Evolutionary conservation across 83 land plant species (phyloP).

Genomic region (Larix sibirica): DNA sequence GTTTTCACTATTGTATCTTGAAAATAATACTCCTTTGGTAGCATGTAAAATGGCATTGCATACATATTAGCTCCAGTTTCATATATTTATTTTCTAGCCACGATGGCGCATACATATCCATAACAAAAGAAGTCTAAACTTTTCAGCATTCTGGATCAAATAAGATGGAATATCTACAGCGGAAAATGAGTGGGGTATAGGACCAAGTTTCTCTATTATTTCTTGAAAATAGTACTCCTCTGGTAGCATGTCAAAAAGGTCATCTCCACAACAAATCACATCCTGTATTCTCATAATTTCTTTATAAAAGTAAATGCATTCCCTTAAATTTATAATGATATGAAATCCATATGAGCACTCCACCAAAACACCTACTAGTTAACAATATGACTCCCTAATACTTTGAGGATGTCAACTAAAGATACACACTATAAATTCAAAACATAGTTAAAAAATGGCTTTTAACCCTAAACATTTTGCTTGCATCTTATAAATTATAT

Average conservation of each 20-base stretch:
- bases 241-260: conserved; percentile 78
- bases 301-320: too few relatives aligned
- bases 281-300: conserved; percentile 37
- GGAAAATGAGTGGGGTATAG: conserved; percentile 53
- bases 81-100: too few relatives aligned
- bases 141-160: conserved; percentile 36
- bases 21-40: conserved; percentile 74
- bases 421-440: too few relatives aligned
- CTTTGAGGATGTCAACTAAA: too few relatives aligned
- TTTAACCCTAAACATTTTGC: too few relatives aligned
- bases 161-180: conserved; percentile 64
- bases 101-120: conserved; percentile 46
- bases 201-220: conserved; percentile 58
- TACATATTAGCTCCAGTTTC: too few relatives aligned
- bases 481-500: too few relatives aligned
- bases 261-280: conserved; percentile 56
- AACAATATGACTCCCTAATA: too few relatives aligned
- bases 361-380: too few relatives aligned
- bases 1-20: conserved; percentile 51
- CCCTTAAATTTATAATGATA: too few relatives aligned
- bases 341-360: too few relatives aligned
- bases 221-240: conserved; percentile 67
- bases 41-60: conserved; percentile 52
- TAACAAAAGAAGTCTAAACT: conserved; percentile 48
- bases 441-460: too few relatives aligned